Evolutionary conservation across 2,329 filamentous ascomycete species (phyloP).

Genomic region (Tolypocladium endophyticum): DNA sequence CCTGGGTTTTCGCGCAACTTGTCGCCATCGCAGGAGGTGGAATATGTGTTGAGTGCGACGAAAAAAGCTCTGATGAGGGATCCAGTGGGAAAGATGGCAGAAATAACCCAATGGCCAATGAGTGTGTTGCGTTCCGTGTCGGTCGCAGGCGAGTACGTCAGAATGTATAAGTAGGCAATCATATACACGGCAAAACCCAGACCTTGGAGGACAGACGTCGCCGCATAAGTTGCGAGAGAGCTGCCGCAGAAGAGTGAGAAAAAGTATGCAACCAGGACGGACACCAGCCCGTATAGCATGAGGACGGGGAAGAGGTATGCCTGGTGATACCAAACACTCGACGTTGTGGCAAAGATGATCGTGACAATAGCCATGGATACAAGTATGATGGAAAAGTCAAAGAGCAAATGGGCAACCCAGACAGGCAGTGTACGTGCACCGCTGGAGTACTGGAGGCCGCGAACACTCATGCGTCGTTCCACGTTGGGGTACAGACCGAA

Average conservation of each 20-base stretch:
- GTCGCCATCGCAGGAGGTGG: conserved; percentile 59
- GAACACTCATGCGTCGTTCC: conserved; percentile 68
- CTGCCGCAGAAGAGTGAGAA: conserved; percentile 71
- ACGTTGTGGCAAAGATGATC: conserved; percentile 56
- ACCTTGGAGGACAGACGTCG: conserved; percentile 67
- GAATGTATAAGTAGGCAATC: conserved; percentile 58
- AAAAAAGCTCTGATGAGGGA: conserved; percentile 67
- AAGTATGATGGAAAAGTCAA: conserved; percentile 70
- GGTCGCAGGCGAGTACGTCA: conserved; percentile 64
- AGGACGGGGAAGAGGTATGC: conserved; percentile 77
- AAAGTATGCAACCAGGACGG: conserved; percentile 67
- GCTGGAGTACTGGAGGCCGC: conserved; percentile 83
- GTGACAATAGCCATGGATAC: conserved; percentile 52
- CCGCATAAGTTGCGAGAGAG: conserved; percentile 76
- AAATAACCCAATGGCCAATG: conserved; percentile 66
- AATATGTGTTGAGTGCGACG: conserved; percentile 73
- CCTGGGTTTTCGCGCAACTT: conserved; percentile 57
- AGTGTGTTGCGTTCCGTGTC: conserved; percentile 57
- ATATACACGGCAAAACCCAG: conserved; percentile 62
- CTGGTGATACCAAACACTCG: conserved; percentile 62
- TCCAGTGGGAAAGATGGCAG: conserved; percentile 63
- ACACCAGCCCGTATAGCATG: conserved; percentile 68
- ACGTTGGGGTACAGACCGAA: conserved; percentile 83
- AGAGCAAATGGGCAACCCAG: conserved; percentile 73
- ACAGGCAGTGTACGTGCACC: conserved; percentile 72